A percentile compares a stretch with the other conserved stretches of the same genome.
These are phyloP conservation scores for Aschersonia sp. DNA, from an alignment of 2,329 filamentous ascomycete genomes.

Conservation along the genomic window DNA sequence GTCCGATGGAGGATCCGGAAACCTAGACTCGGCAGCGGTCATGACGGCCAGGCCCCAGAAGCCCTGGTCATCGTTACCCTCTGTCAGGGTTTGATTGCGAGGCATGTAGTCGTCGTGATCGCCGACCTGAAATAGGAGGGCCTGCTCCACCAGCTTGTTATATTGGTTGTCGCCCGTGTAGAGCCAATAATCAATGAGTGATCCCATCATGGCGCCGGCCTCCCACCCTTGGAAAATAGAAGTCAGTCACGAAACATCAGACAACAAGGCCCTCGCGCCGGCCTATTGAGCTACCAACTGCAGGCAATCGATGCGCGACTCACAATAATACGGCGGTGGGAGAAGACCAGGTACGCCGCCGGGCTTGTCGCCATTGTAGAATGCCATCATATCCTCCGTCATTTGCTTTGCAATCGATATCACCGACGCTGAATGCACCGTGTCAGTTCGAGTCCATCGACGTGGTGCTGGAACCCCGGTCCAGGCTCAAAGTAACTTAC, in stretches of 20 bases:
- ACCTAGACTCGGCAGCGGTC: slow-evolving; percentile 55
- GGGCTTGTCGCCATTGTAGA: slow-evolving; percentile 30
- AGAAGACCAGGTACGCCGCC: slow-evolving; percentile 36
- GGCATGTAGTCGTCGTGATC: slow-evolving; percentile 66
- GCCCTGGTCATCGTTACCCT: slow-evolving; percentile 63
- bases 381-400: slow-evolving; percentile 31
- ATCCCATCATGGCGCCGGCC: slow-evolving; percentile 55
- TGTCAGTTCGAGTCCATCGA: not conserved
- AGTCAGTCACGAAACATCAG: not conserved
- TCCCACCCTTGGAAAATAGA: slow-evolving; percentile 44
- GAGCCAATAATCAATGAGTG: slow-evolving; percentile 73
- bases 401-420: slow-evolving; percentile 32
- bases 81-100: slow-evolving; percentile 49
- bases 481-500: slow-evolving; percentile 9
- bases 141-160: slow-evolving; percentile 52
- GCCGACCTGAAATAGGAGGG: slow-evolving; percentile 61
- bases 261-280: not conserved
- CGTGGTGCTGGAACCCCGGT: slow-evolving; percentile 1
- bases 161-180: slow-evolving; percentile 62
- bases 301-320: slow-evolving; percentile 8
- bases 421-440: slow-evolving; percentile 27
- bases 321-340: slow-evolving; percentile 40
- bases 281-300: not conserved
- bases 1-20: slow-evolving; percentile 39
- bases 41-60: slow-evolving; percentile 62